Percentiles rank a stretch among this genome's conserved stretches.
Conservation (phyloP, 352 stramenopile genomes). For the Phytophthora vignae region DNA sequence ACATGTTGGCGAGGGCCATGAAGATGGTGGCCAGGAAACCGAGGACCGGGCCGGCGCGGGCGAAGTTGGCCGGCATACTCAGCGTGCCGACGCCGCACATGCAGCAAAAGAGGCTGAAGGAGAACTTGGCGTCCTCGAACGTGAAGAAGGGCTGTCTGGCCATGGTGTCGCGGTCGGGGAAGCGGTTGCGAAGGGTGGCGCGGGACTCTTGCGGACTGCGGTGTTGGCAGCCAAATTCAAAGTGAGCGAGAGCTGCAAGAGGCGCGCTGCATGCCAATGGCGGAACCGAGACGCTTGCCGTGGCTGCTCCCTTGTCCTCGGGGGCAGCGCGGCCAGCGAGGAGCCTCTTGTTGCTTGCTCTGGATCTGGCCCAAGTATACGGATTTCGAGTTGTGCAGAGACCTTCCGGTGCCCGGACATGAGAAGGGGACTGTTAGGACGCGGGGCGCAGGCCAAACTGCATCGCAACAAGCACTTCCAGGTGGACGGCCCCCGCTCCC, state of each 20-base stretch:
- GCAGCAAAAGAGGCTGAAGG: slow-evolving; percentile 70
- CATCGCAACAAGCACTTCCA: slow-evolving; percentile 28
- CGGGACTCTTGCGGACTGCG: slow-evolving; percentile 22
- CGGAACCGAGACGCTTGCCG: slow-evolving; percentile 20
- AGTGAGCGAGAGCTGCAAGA: slow-evolving; percentile 23
- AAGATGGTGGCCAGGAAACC: slow-evolving; percentile 53
- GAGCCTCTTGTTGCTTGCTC: slow-evolving; percentile 7
- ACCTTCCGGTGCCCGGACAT: slow-evolving; percentile 21
- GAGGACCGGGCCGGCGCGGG: slow-evolving; percentile 53
- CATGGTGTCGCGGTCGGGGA: slow-evolving; percentile 22
- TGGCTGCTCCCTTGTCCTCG: slow-evolving; percentile 30
- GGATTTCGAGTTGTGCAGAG: slow-evolving; percentile 36
- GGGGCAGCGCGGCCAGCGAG: slow-evolving; percentile 26
- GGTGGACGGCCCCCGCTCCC: slow-evolving; percentile 14
- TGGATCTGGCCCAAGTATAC: slow-evolving; percentile 34
- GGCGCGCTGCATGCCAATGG: slow-evolving; percentile 18
- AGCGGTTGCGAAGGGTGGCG: slow-evolving; percentile 4
- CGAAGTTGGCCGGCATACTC: slow-evolving; percentile 75
- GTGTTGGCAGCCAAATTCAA: slow-evolving; percentile 33
- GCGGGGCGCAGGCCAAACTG: slow-evolving; percentile 16
- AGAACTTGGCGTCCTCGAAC: slow-evolving; percentile 64
- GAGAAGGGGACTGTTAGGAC: slow-evolving; percentile 32
- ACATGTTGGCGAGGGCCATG: slow-evolving; percentile 74
- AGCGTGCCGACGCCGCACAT: slow-evolving; percentile 77
- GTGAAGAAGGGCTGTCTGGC: slow-evolving; percentile 54